Base-by-base conservation (phyloP, 2,329 filamentous ascomycete genomes). In the Hypoxylon sp. region DNA sequence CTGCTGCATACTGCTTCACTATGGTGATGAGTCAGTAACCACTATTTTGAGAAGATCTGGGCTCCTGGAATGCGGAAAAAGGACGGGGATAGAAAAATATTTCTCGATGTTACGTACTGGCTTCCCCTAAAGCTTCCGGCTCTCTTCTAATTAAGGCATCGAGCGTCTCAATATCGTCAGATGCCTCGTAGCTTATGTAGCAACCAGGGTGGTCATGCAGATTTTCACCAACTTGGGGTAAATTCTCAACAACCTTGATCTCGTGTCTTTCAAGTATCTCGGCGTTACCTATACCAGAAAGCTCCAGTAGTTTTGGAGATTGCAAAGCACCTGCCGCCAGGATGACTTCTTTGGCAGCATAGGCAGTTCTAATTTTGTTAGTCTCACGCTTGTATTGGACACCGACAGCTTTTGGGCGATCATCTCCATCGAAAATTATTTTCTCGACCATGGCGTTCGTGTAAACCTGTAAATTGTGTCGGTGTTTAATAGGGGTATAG, bases 221-320 rank as follows among this genome's bases (percentile, higher is more conserved):
- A 35, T 75, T 78, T 64, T 78, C 73, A 60, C 72, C 72, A 3
- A 74, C 72, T 15, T 60, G 61, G 2, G 72, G 65, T 10, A 70
- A 39, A 73, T 78, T 31, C 71, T 76, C 44, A 70, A 78, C 29
- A 71, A 76, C 21, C 67, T 75, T 6, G 76, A 79, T 74, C 73
- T 73, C 69, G 62, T 80, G 11, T 10, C 78, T 15, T 15, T 42
- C 10, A 6, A 74, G 64, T 27, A 66, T n/a, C 6, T 51, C 39
- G 2, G 44, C n/a, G 19, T 67, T 58, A 13, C 73, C 73, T 17
- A 74, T 63, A 0, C 73, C 73, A 1, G 72, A 74, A 1, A 75
- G 27, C 56, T 71, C 65, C 2, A 74, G 58, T 2, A 75, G 5
- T 32, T 74, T 71, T 1, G 73, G 69, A 1, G 72, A 69, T 8